Base-by-base conservation (phyloP, 1,139 yeast species). In the Sugiyamaella neomexicana region DNA sequence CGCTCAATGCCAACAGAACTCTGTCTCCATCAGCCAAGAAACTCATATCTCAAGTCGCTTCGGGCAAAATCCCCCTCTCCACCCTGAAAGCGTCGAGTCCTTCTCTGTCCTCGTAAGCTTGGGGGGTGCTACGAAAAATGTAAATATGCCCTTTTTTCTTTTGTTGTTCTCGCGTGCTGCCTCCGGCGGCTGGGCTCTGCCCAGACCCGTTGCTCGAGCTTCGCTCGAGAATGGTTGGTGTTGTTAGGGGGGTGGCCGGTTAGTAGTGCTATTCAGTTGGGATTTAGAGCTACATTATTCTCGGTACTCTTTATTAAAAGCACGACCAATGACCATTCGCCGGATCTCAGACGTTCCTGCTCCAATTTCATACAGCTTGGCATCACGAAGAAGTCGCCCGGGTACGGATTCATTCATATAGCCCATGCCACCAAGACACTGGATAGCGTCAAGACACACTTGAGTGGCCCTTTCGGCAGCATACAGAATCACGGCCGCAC, bases 391-490 rank as follows among this genome's bases (percentile, higher is more conserved):
- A 23, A 68, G 58, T 2, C 72, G 55, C 15, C 65, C 67, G 2
- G 70, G 69, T 4, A 64, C 64, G 3, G 72, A 68, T 55, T 68
- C 72, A 55, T 58, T 68, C 56, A 68, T 65, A 48, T 68, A 68
- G 9, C 72, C 72, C 72, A 68, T 68, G 12, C 72, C 72, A 7
- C 72, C 72, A 53, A 68, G 59, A 50, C 69, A 66, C 54, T 68
- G 72, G 41, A 68, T 67, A 2, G 72, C 72, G 45, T 68, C 71
- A 16, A 67, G 56, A 43, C 69, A 66, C 5, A 68, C 72, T 55
- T 68, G 71, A 13, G 72, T 68, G 23, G 69, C 68, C 5, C 71
- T 60, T 55, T 68, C 72, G 15, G 72, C 72, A 7, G 72, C 69
- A 48, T 66, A 68, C 32, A 68, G 60, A 52, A 68, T 67, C 27